These are phyloP conservation scores for Ophiostoma australiae DNA, from an alignment of 2,329 filamentous ascomycete species.

Conservation along the genomic window DNA sequence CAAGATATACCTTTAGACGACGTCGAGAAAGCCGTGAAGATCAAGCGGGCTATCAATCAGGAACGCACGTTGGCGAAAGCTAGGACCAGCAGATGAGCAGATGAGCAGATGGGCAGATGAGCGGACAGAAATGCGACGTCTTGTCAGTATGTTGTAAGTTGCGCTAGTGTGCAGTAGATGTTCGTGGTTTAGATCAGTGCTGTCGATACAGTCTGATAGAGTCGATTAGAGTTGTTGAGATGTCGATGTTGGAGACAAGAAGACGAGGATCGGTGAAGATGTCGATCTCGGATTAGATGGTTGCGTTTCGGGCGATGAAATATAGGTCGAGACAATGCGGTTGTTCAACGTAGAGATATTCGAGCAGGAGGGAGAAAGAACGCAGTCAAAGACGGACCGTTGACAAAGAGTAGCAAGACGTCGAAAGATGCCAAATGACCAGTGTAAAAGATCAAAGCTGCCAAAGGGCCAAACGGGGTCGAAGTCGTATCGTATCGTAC, in stretches of 20 bases:
- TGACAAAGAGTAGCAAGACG: background rate
- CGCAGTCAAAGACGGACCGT: background rate
- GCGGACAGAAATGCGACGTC: background rate
- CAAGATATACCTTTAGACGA: background rate
- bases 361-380: too few relatives aligned
- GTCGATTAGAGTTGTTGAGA: background rate
- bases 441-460: too few relatives aligned
- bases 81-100: slow-evolving; percentile 1
- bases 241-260: background rate
- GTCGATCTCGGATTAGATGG: background rate
- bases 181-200: background rate
- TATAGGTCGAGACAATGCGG: background rate
- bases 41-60: slow-evolving; percentile 6
- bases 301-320: background rate
- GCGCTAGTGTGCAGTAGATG: background rate
- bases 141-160: background rate
- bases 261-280: background rate
- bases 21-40: slow-evolving; percentile 3
- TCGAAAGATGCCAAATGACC: too few relatives aligned
- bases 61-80: background rate
- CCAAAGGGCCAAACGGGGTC: background rate
- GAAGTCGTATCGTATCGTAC: background rate
- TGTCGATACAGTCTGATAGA: background rate
- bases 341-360: background rate
- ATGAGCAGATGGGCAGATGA: too few relatives aligned